These are phyloP conservation scores for Seiridium unicorne DNA, from an alignment of 2,329 filamentous ascomycete species.

Conservation along the genomic window DNA sequence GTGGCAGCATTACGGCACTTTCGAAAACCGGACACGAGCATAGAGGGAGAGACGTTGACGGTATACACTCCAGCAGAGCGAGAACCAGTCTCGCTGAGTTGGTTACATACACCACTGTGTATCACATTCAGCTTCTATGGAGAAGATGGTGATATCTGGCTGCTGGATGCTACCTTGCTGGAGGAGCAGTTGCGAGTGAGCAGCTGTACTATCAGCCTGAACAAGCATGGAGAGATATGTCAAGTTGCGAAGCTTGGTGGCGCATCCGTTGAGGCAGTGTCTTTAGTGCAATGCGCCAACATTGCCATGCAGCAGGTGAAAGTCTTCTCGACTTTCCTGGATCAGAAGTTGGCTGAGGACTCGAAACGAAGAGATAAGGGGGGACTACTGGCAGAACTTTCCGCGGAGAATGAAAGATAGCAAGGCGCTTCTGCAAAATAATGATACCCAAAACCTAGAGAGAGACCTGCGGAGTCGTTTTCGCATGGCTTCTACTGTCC, in stretches of 20 bases:
- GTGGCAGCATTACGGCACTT: conserved; percentile 90
- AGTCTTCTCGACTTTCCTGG: conserved; percentile 73
- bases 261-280: conserved; percentile 74
- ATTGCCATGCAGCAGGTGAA: conserved; percentile 77
- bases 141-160: conserved; percentile 66
- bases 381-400: conserved; percentile 72
- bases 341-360: conserved; percentile 73
- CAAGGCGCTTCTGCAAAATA: conserved; percentile 19
- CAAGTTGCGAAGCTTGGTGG: conserved; percentile 91
- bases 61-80: conserved; percentile 83
- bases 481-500: neutral
- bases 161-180: conserved; percentile 70
- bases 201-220: conserved; percentile 79
- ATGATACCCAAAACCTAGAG: conserved; percentile 32
- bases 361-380: conserved; percentile 74
- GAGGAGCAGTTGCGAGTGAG: conserved; percentile 76
- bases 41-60: conserved; percentile 80
- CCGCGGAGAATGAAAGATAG: conserved; percentile 83
- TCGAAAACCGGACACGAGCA: conserved; percentile 81
- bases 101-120: conserved; percentile 90
- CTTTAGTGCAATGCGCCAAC: conserved; percentile 73
- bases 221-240: conserved; percentile 86
- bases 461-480: neutral
- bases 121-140: conserved; percentile 85
- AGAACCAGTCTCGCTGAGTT: conserved; percentile 84